Base-by-base conservation (phyloP, 805 yeast genomes). In the Myxozyma sirexii region DNA sequence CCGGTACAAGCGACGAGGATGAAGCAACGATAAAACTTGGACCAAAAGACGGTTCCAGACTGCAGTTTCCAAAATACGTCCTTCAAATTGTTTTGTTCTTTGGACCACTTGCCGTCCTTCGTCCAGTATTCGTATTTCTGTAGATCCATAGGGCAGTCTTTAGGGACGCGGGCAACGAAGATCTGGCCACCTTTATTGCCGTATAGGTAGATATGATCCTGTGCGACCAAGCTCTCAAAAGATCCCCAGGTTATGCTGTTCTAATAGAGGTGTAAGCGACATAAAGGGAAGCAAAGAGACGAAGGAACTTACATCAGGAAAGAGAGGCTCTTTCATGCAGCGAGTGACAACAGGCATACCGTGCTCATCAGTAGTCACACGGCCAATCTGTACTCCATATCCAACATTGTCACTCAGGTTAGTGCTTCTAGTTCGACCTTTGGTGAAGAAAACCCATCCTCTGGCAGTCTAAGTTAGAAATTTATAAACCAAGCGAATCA, bases 1-100 rank as follows among this genome's bases (percentile, higher is more conserved):
- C 46, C 47, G 0, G 66, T 62, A 44, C 64, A 59, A 13, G 61
- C 66, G 39, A 62, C 51, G 39, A 62, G 45, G 27, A 62, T 33
- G 38, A 62, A 62, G 56, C 66, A 56, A 21, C 33, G 26, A 51
- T 60, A 60, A 38, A 37, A 56, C 13, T 33, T 24, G 4, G 64
- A 60, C 64, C 64, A 62, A 37, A 57, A 62, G 35, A 62, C 50
- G 15, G 64, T 50, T 17, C 66, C 66, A n/a, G 63, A 57, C 42
- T 62, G 66, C 17, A 62, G 59, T 26, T 60, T 60, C 64, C 64
- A 59, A 27, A 62, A 62, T 8, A 62, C 43, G 23, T 45, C 61
- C 12, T 54, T 39, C n/a, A 39, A 27, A 19, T 56, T 33, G 8
- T 37, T 31, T 38, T 54, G 54, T n/a, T 62, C 54, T 13, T 46